phyloP scores from a whole-genome alignment of 441 rosid species.

The Biscutella laevigata region DNA sequence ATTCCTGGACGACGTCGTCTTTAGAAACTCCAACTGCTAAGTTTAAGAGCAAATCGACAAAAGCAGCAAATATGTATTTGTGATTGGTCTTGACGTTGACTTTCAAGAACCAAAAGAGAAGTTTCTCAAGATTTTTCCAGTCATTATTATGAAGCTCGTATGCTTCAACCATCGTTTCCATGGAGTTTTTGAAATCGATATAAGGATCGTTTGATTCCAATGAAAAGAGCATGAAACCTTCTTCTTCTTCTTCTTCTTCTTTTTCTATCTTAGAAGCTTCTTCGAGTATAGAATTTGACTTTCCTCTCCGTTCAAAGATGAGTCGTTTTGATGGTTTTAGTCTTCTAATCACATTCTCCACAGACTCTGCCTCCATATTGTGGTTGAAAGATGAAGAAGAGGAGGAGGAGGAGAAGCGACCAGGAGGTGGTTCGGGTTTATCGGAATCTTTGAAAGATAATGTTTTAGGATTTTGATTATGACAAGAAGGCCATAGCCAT shows the following conservation, averaged over 20 bases:
- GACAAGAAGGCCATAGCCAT: constrained; percentile 40
- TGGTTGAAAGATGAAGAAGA: constrained; percentile 20
- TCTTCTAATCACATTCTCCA: constrained; percentile 39
- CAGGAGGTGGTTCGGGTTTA: constrained; percentile 32
- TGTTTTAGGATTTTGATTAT: constrained; percentile 54
- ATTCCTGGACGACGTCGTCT: constrained; percentile 23
- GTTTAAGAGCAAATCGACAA: constrained; percentile 40
- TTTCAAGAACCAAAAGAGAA: constrained; percentile 49
- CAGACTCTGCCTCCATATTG: constrained; percentile 21
- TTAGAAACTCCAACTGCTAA: constrained; percentile 22
- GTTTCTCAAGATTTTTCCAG: constrained; percentile 46
- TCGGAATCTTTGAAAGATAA: constrained; percentile 40
- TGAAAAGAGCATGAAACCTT: constrained; percentile 38
- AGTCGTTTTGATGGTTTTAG: constrained; percentile 37
- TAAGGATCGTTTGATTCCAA: constrained; percentile 52
- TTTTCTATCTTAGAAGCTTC: constrained; percentile 19
- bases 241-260: constrained; percentile 10
- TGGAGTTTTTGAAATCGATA: constrained; percentile 40
- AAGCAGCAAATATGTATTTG: constrained; percentile 42
- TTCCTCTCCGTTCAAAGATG: constrained; percentile 37
- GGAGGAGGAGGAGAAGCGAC: constrained; percentile 36
- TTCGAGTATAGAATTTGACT: constrained; percentile 47
- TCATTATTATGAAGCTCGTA: constrained; percentile 36
- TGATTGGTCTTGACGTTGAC: constrained; percentile 44
- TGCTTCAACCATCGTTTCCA: constrained; percentile 58